These are phyloP conservation scores for Dictyostelium firmibasis DNA, from an alignment of 78 protist genomes.

Conservation along the genomic window DNA sequence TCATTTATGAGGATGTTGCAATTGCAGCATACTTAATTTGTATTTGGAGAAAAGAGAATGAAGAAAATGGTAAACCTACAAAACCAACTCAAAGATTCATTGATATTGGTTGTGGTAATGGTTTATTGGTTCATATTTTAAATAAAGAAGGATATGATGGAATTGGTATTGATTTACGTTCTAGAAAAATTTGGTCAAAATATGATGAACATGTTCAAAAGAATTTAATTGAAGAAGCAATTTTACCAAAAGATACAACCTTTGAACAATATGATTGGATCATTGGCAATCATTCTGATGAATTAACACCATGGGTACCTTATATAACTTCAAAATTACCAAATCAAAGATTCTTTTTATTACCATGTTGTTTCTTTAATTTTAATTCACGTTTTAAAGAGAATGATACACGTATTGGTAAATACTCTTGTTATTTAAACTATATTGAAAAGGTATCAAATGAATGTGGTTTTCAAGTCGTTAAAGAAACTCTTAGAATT, in stretches of 20 bases:
- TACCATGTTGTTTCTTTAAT: conserved; percentile 88
- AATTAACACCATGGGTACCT: conserved; percentile 90
- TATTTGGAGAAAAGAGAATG: conserved; percentile 44
- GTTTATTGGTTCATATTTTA: conserved; percentile 73
- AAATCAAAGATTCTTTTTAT: conserved; percentile 62
- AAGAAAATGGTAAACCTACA: not conserved
- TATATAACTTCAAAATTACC: conserved; percentile 39
- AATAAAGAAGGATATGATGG: conserved; percentile 83
- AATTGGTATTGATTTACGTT: conserved; percentile 69
- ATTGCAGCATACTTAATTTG: conserved; percentile 79
- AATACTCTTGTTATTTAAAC: conserved; percentile 63
- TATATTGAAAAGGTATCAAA: conserved; percentile 44
- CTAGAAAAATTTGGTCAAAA: conserved; percentile 50
- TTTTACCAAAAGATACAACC: conserved; percentile 6
- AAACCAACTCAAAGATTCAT: conserved; percentile 63
- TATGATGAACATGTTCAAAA: conserved; percentile 18
- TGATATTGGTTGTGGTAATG: conserved; percentile 91
- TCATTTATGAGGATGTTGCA: conserved; percentile 85
- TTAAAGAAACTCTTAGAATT: conserved; percentile 65
- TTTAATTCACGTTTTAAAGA: conserved; percentile 27
- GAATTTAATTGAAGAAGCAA: conserved; percentile 21
- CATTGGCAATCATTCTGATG: conserved; percentile 88
- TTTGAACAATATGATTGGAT: conserved; percentile 79
- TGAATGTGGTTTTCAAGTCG: conserved; percentile 57
- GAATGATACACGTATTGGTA: conserved; percentile 22